Conservation (phyloP, 192 early-diverging fungal genomes). For the Linnemannia exigua region DNA sequence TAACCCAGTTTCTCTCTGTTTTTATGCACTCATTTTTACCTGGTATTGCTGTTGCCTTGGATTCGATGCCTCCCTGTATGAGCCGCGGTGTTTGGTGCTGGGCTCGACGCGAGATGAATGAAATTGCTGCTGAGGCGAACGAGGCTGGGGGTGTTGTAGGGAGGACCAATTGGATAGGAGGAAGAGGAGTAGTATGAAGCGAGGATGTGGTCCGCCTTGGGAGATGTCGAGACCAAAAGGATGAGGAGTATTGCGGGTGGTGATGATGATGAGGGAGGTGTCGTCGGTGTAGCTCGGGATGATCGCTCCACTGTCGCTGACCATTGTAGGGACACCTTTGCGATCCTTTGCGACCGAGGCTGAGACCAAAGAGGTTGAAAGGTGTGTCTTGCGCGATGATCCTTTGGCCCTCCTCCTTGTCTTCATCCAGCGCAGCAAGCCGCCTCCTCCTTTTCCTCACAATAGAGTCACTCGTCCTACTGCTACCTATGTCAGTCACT, state of each 20-base stretch:
- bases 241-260: constrained; percentile 1
- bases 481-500: background rate
- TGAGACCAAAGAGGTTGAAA: background rate
- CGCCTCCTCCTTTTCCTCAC: constrained; percentile 31
- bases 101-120: background rate
- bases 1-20: background rate
- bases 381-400: background rate
- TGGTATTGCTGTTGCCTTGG: background rate
- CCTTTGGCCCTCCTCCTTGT: background rate
- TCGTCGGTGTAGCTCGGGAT: background rate
- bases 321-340: background rate
- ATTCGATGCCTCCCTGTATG: background rate
- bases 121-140: no score
- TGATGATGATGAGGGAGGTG: background rate
- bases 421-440: background rate
- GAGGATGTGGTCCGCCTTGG: constrained; percentile 2
- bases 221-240: constrained; percentile 21
- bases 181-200: background rate
- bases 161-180: background rate
- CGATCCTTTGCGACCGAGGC: background rate
- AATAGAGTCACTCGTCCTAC: constrained; percentile 7
- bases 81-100: background rate
- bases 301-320: background rate
- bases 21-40: background rate
- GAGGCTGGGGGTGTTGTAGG: background rate